Evolutionary conservation across 495 filamentous ascomycete species (phyloP).

Genomic region (Penicillium canariense): DNA sequence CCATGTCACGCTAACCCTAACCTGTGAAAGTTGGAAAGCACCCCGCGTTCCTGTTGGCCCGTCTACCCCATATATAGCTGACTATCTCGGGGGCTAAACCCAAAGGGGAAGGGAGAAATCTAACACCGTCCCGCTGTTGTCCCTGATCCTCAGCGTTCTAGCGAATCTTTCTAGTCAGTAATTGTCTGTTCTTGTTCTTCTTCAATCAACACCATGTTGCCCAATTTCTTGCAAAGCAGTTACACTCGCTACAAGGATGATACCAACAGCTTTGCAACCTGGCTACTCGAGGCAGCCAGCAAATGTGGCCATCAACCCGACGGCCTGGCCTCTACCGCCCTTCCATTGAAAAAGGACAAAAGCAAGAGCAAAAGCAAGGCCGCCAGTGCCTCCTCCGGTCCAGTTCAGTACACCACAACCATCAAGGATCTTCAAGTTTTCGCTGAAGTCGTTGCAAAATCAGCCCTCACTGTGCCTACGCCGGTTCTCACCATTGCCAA

Average conservation of each 20-base stretch:
- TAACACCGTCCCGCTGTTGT: no score
- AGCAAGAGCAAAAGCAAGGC: conserved; percentile 16
- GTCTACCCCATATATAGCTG: no score
- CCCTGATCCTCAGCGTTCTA: no score
- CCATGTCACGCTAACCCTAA: no score
- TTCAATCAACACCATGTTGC: no score
- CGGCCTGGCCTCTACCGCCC: conserved; percentile 16
- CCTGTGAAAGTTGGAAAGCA: no score
- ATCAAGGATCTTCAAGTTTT: conserved; percentile 28
- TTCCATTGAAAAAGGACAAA: conserved; percentile 18
- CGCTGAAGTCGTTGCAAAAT: conserved; percentile 29
- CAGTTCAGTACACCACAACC: conserved; percentile 21
- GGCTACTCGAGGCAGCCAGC: conserved; percentile 48
- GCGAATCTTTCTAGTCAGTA: no score
- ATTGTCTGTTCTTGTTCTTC: no score
- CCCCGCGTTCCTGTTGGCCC: no score
- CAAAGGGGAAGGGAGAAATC: no score
- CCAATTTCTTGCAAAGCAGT: conserved; percentile 34
- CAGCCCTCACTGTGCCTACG: conserved; percentile 24
- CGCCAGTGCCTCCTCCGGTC: conserved; percentile 6
- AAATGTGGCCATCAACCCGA: conserved; percentile 30
- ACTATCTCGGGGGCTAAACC: no score
- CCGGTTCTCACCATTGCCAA: conserved; percentile 26
- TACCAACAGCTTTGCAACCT: conserved; percentile 46
- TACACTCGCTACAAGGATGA: conserved; percentile 51